A percentile compares a stretch with the other conserved stretches of the same genome.
Conservation (phyloP, 73 alveolate species). For the Paramecium pentaurelia region DNA sequence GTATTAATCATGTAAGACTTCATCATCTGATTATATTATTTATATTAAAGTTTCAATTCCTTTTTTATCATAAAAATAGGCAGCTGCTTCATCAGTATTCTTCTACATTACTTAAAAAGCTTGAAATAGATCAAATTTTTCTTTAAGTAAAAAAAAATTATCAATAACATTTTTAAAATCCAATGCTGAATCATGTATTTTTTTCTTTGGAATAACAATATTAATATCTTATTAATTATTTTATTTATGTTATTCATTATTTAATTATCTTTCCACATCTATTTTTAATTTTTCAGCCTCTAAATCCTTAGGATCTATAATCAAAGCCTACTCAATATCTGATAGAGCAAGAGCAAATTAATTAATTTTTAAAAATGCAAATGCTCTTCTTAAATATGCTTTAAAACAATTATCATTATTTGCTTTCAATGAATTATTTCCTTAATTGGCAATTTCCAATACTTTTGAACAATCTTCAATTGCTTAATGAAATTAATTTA, state of each 20-base stretch:
- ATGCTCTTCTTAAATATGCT: constrained; percentile 93
- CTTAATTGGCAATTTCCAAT: constrained; percentile 89
- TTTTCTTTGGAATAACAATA: constrained; percentile 43
- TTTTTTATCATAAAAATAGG: constrained; percentile 68
- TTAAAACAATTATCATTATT: constrained; percentile 86
- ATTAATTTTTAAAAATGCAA: constrained; percentile 81
- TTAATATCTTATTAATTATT: constrained; percentile 30
- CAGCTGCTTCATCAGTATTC: constrained; percentile 1
- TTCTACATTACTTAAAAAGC: not conserved
- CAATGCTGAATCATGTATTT: constrained; percentile 37
- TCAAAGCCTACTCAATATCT: constrained; percentile 86
- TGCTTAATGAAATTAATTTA: constrained; percentile 87
- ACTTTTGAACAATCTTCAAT: constrained; percentile 94
- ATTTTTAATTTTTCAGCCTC: constrained; percentile 37
- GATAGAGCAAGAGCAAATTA: constrained; percentile 84
- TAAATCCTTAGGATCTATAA: constrained; percentile 66
- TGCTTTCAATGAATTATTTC: constrained; percentile 85
- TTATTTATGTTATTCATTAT: not conserved
- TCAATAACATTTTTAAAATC: constrained; percentile 6
- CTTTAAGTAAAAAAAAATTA: constrained; percentile 5
- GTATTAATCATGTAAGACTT: not conserved
- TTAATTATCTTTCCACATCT: not conserved
- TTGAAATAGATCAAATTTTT: not conserved
- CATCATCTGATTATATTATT: not conserved
- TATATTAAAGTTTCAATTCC: constrained; percentile 43